phyloP scores from a whole-genome alignment of 257 asterid genomes.

The Scutellaria barbata region DNA sequence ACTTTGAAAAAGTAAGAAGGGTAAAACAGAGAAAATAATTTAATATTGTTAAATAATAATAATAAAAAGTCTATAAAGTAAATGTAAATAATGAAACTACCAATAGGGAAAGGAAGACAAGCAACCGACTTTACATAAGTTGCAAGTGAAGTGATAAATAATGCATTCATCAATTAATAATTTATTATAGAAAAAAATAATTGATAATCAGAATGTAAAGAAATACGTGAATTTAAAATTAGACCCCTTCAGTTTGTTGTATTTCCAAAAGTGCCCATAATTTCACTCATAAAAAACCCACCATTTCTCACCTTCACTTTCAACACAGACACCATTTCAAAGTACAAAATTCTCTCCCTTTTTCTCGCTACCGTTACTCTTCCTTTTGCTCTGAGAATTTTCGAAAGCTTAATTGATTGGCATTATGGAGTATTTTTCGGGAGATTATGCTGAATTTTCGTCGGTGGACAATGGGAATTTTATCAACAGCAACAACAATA shows the following conservation, averaged over 20 bases:
- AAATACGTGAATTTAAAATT: conserved; percentile 17
- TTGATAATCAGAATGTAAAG: conserved; percentile 8
- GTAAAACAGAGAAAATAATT: neutral
- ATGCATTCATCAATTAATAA: conserved; percentile 34
- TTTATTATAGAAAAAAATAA: neutral
- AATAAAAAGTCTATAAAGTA: neutral
- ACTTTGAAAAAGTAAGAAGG: conserved; percentile 15
- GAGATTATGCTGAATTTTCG: conserved; percentile 48
- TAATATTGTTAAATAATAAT: neutral
- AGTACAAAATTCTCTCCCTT: conserved; percentile 36
- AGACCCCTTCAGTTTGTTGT: conserved; percentile 19
- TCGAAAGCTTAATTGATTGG: conserved; percentile 26
- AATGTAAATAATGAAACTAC: conserved; percentile 28
- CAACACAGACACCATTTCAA: conserved; percentile 40
- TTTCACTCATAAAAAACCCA: conserved; percentile 73
- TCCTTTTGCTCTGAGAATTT: conserved; percentile 31
- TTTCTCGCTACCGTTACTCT: conserved; percentile 47
- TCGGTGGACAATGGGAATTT: conserved; percentile 42
- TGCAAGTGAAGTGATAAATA: conserved; percentile 52
- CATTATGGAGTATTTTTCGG: conserved; percentile 51
- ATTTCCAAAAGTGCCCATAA: conserved; percentile 52
- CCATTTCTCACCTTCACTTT: conserved; percentile 61
- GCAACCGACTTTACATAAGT: conserved; percentile 51
- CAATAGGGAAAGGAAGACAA: conserved; percentile 35
- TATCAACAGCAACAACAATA: conserved; percentile 33